Evolutionary conservation across 31 red algal species (phyloP).

Genomic region (Odonthalia washingtoniensis): DNA sequence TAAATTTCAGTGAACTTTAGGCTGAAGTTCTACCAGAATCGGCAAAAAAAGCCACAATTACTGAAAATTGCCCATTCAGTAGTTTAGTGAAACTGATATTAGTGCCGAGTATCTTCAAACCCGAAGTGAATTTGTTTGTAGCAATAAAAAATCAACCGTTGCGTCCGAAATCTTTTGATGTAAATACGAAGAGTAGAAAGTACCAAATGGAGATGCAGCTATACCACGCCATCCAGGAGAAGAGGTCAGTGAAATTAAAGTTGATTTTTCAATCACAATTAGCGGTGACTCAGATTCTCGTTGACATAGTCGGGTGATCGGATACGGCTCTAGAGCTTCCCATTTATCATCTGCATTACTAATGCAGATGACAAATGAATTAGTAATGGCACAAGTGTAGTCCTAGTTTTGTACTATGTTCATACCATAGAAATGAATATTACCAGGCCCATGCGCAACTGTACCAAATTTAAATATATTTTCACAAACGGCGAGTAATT

Average conservation of each 20-base stretch:
- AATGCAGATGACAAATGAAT: too few relatives aligned
- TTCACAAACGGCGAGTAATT: background rate
- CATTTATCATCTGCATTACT: constrained; percentile 6
- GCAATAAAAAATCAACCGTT: background rate
- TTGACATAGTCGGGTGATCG: background rate
- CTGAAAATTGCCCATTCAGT: background rate
- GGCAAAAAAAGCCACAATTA: background rate
- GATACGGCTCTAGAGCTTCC: background rate
- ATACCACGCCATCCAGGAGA: background rate
- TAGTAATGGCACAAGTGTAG: background rate
- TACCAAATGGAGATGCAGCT: constrained; percentile 5
- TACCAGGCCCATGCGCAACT: constrained; percentile 20
- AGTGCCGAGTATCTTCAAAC: background rate
- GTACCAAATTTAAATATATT: constrained; percentile 1
- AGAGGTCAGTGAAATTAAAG: constrained; percentile 5
- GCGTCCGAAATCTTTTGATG: constrained; percentile 2
- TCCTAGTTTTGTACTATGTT: constrained; percentile 4
- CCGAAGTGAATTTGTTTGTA: background rate
- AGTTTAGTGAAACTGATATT: background rate
- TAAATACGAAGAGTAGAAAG: background rate
- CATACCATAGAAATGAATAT: constrained; percentile 22
- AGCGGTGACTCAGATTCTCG: constrained; percentile 4
- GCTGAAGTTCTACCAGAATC: too few relatives aligned
- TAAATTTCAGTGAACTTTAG: too few relatives aligned
- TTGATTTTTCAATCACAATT: background rate